Base-by-base conservation (phyloP, 805 yeast genomes). In the Candida golubevii region DNA sequence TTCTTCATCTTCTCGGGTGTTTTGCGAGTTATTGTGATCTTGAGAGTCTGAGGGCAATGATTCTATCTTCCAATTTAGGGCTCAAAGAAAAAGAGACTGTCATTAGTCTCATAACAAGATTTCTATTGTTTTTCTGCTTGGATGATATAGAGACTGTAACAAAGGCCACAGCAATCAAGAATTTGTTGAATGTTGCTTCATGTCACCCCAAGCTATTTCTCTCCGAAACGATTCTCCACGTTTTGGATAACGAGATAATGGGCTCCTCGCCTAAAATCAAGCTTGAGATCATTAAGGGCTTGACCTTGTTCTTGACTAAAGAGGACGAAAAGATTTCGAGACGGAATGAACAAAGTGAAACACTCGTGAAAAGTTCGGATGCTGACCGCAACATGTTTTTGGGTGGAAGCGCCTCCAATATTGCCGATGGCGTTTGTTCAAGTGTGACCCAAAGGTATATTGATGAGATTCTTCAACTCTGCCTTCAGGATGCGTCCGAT, bases 21-120 rank as follows among this genome's bases (percentile, higher is more conserved):
- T 79, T 88, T 63, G 95, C 90, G 0, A 71, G 83, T 37, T 76
- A 74, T 50, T 85, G 93, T 51, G 64, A 77, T n/a, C 73, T 87
- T 44, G 85, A 80, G 43, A 60, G 58, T 6, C 63, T 69, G 38
- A 57, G 74, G 12, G 61, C 58, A 0, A 41, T 69, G 1, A 79
- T 82, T 49, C 30, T 61, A 11, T 59, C 59, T 8, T 56, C 75
- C 18, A 58, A 58, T 2, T 37, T 79, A 11, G 75, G 75, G 0
- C 54, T 79, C 49, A 72, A 69, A 38, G 68, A 66, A 0, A 72
- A 67, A 7, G 91, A 83, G 50, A 69, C 83, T 1, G 67, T 83
- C 1, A 65, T 74, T 11, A 80, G 85, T 41, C 67, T 82, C 35
- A 69, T 85, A 3, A 69, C 83, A 2, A 82, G 80, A 50, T 75